Conservation (phyloP, 352 stramenopile species). For the Thalassiosira hispida region DNA sequence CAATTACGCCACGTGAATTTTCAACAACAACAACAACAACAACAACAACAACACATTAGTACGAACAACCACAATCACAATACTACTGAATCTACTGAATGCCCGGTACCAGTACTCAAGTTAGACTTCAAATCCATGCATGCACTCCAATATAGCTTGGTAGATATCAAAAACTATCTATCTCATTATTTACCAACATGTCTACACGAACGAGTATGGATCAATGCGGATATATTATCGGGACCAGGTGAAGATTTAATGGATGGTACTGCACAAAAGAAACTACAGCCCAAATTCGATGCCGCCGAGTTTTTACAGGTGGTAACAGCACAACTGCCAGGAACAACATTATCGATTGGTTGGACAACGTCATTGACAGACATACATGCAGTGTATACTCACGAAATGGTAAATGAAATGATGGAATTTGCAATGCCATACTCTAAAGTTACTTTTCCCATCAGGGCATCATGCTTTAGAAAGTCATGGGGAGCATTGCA, state of each 20-base stretch:
- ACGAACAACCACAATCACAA: background rate
- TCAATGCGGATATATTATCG: conserved; percentile 45
- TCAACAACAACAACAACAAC: conserved; percentile 1
- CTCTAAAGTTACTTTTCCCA: conserved; percentile 33
- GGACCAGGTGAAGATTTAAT: conserved; percentile 29
- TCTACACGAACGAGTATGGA: conserved; percentile 31
- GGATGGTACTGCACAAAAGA: conserved; percentile 9
- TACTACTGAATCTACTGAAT: background rate
- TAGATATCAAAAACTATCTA: conserved; percentile 13
- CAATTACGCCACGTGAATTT: conserved; percentile 29
- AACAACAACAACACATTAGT: background rate
- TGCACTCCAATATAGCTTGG: conserved; percentile 26
- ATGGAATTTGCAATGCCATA: conserved; percentile 12
- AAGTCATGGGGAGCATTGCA: conserved; percentile 31
- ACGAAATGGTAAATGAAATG: conserved; percentile 42
- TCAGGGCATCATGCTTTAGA: conserved; percentile 26
- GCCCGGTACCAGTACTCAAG: conserved; percentile 23
- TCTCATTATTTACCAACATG: conserved; percentile 5
- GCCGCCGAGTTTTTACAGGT: conserved; percentile 26
- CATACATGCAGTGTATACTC: conserved; percentile 25
- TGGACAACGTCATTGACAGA: conserved; percentile 37
- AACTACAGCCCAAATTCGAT: conserved; percentile 27
- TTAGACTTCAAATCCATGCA: conserved; percentile 48
- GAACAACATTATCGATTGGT: conserved; percentile 32
- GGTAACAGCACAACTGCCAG: conserved; percentile 13